These are phyloP conservation scores for Sanghuangporus sanghuang DNA, from an alignment of 1,284 basidiomycete species.

Conservation along the genomic window DNA sequence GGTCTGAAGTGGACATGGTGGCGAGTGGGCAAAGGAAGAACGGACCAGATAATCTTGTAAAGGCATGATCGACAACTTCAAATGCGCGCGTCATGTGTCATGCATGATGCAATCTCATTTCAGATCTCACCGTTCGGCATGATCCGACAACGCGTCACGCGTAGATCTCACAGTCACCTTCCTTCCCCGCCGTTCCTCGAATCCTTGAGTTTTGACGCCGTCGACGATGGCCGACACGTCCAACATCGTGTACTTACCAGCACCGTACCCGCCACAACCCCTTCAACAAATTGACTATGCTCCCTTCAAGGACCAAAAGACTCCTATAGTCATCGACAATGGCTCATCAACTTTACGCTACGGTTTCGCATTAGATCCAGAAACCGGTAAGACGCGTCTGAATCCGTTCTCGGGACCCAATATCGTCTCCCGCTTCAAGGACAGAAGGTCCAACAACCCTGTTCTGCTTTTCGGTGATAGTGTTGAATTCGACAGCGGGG, in stretches of 20 bases:
- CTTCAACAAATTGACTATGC: conserved; percentile 7
- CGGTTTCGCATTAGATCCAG: conserved; percentile 58
- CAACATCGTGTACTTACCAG: conserved; percentile 27
- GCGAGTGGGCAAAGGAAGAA: not conserved
- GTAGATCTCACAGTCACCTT: not conserved
- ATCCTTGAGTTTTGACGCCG: not conserved
- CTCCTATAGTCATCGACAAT: conserved; percentile 83
- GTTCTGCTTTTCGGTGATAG: conserved; percentile 82
- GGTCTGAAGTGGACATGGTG: conserved; percentile 1
- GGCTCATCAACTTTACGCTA: conserved; percentile 85
- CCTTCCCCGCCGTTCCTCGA: too few species aligned
- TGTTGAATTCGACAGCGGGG: conserved; percentile 78
- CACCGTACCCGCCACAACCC: conserved; percentile 21
- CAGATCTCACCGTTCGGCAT: not conserved
- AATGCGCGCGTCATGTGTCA: too few species aligned
- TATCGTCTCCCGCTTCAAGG: conserved; percentile 81
- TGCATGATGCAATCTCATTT: too few species aligned
- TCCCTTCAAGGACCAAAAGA: conserved; percentile 13
- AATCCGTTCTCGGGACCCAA: conserved; percentile 61
- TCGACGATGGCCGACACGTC: conserved; percentile 6
- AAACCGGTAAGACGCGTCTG: conserved; percentile 21
- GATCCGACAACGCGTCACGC: not conserved
- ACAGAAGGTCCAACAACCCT: conserved; percentile 76
- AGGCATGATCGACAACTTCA: not conserved
- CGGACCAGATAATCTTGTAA: too few species aligned